Base-by-base conservation (phyloP, 1,284 basidiomycete genomes). In the Cutaneotrichosporon cyanovorans region DNA sequence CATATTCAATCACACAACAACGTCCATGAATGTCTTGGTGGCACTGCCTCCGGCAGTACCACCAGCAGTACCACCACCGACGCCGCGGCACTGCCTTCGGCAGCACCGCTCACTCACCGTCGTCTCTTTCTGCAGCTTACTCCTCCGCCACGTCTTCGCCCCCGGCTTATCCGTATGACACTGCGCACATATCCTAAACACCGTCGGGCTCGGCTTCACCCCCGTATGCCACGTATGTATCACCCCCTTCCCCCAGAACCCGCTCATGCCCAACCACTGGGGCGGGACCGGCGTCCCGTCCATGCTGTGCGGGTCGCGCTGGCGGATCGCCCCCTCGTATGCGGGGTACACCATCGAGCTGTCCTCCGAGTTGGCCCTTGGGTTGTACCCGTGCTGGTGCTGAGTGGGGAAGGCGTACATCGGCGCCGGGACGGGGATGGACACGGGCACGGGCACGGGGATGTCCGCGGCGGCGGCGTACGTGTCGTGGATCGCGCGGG, bases 71-170 rank as follows among this genome's bases (percentile, higher is more conserved):
- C n/a, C 8, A 7, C 25, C 8, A 7, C 25, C 25, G 25, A 7
- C 12, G 8, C 8, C 25, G 7, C 25, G 25, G 25, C 25, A 12
- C 25, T 28, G 25, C 25, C 25, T 28, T 7, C 25, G 25, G 25
- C 25, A 28, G 25, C 25, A 28, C 25, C 25, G 7, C 25, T 7
- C 25, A 43, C 45, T 46, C 30, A 46, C 45, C n/a, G 42, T 44
- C 18, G 35, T 47, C 28, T 40, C 23, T 23, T 37, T 35, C 22
- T 45, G 45, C 16, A 39, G 19, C 18, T 42, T 34, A 20, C 40
- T 42, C 31, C 43, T 44, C 30, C 49, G 49, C 49, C 49, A 50
- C 18, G 49, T 50, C 31, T 50, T 50, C 30, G 34, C 49, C 19
- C 49, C 49, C 9, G 47, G 47, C 10, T 21, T 21, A 25, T 40